Percentiles rank a stretch among this genome's conserved stretches.
phyloP scores from a whole-genome alignment of 495 filamentous ascomycete species.

The Penicillium lividum region DNA sequence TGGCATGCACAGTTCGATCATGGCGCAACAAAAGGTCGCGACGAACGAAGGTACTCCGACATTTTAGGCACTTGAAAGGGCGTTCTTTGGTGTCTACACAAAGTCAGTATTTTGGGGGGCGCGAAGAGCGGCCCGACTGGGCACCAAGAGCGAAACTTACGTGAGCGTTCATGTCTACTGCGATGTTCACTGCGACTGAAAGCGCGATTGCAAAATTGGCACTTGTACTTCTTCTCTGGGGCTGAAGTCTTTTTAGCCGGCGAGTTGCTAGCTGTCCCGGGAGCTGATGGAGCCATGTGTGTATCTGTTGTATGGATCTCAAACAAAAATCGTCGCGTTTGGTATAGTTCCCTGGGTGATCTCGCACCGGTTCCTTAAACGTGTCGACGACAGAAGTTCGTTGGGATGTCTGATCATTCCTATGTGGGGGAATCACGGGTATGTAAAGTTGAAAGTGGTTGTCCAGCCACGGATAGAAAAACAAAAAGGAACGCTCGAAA shows the following conservation, averaged over 20 bases:
- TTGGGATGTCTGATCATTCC: slow-evolving; percentile 53
- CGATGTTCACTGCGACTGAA: slow-evolving; percentile 97
- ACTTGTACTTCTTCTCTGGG: slow-evolving; percentile 98
- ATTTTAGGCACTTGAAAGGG: slow-evolving; percentile 97
- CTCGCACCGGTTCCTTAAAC: slow-evolving; percentile 54
- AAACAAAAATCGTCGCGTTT: slow-evolving; percentile 40
- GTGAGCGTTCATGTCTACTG: slow-evolving; percentile 94
- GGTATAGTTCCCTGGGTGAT: slow-evolving; percentile 54
- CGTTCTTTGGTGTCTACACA: slow-evolving; percentile 92
- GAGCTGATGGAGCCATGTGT: slow-evolving; percentile 56
- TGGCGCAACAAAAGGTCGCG: slow-evolving; percentile 95
- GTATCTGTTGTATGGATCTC: slow-evolving; percentile 40
- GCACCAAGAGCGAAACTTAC: slow-evolving; percentile 61
- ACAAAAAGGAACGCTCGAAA: slow-evolving; percentile 39
- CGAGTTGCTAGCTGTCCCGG: slow-evolving; percentile 62
- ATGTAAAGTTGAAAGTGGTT: slow-evolving; percentile 39
- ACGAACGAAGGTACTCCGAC: slow-evolving; percentile 96
- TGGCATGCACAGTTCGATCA: slow-evolving; percentile 97
- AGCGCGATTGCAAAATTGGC: slow-evolving; percentile 95
- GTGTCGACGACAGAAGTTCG: slow-evolving; percentile 49
- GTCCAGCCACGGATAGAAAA: slow-evolving; percentile 49
- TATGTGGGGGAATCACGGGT: slow-evolving; percentile 30
- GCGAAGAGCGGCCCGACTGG: not conserved
- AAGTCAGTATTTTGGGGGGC: slow-evolving; percentile 6
- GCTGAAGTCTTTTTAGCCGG: slow-evolving; percentile 61